Evolutionary conservation across 2,329 filamentous ascomycete species (phyloP).

Genomic region (Metarhizium rileyi): DNA sequence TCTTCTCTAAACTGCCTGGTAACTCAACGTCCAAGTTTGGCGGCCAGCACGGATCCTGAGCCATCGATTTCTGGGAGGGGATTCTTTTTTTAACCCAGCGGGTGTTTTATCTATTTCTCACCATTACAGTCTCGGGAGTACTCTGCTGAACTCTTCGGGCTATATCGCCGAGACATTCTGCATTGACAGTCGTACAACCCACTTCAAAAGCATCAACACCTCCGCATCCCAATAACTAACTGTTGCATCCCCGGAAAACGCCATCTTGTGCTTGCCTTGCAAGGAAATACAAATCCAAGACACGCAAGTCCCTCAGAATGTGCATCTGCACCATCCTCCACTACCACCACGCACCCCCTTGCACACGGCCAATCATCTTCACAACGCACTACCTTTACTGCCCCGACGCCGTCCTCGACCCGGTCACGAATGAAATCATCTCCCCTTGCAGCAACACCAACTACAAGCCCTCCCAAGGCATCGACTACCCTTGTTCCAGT

Average conservation of each 20-base stretch:
- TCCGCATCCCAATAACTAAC: not conserved
- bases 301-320: constrained; percentile 23
- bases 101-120: too few relatives aligned
- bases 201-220: not conserved
- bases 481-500: constrained; percentile 34
- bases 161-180: not conserved
- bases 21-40: not conserved
- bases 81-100: too few relatives aligned
- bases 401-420: constrained; percentile 21
- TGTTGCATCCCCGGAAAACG: not conserved
- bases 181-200: not conserved
- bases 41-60: too few relatives aligned
- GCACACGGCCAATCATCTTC: constrained; percentile 29
- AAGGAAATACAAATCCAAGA: not conserved
- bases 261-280: not conserved
- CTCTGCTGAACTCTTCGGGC: too few relatives aligned
- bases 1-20: not conserved
- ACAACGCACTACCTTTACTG: constrained; percentile 36
- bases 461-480: constrained; percentile 18
- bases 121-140: too few relatives aligned
- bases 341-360: constrained; percentile 38
- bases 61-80: too few relatives aligned
- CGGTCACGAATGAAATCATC: constrained; percentile 15
- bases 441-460: constrained; percentile 17
- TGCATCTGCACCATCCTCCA: constrained; percentile 41